Conservation (phyloP, 2,329 filamentous ascomycete genomes). For the Nemania sp. region DNA sequence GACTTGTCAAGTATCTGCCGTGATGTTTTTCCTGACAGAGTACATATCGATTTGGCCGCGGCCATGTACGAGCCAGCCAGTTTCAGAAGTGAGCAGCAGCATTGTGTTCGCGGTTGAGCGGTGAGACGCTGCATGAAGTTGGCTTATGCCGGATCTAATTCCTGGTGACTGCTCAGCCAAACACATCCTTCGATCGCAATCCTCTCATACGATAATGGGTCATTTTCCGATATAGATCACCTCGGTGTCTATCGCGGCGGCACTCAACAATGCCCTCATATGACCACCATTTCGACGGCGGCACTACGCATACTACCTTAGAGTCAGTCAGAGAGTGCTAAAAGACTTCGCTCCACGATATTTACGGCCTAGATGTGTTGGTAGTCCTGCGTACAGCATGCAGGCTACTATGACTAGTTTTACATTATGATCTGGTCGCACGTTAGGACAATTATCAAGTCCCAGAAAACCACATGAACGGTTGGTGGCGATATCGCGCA, state of each 20-base stretch:
- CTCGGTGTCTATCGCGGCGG: background rate
- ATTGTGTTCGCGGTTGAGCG: background rate
- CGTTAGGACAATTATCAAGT: background rate
- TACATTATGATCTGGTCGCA: constrained; percentile 1
- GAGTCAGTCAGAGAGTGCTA: too few relatives aligned
- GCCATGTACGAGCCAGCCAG: constrained; percentile 1
- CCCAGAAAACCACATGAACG: background rate
- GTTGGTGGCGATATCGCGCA: background rate
- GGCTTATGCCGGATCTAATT: constrained; percentile 12
- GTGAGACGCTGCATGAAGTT: constrained; percentile 18
- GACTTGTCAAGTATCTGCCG: background rate
- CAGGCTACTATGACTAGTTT: background rate
- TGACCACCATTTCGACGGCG: too few relatives aligned
- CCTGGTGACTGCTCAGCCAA: constrained; percentile 5
- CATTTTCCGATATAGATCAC: background rate
- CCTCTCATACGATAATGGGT: background rate
- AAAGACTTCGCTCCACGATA: too few relatives aligned
- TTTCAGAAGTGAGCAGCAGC: background rate
- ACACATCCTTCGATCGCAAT: background rate
- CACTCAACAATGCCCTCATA: too few relatives aligned
- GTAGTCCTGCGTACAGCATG: constrained; percentile 3
- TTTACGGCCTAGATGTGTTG: constrained; percentile 5
- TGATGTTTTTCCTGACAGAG: background rate
- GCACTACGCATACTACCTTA: too few relatives aligned
- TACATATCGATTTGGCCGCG: background rate